phyloP scores from a whole-genome alignment of 306 rosid species.

The Casuarina equisetifolia region DNA sequence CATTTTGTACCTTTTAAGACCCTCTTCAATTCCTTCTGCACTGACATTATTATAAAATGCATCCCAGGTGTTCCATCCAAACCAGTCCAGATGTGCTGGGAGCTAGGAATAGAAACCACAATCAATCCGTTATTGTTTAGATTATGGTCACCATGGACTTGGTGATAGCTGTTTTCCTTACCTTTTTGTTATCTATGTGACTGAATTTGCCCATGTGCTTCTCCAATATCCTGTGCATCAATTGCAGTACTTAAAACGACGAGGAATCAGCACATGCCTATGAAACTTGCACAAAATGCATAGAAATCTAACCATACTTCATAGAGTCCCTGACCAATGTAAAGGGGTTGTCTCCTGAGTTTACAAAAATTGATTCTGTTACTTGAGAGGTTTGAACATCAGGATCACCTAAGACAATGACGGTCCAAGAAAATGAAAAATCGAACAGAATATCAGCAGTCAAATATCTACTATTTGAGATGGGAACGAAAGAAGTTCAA shows the following conservation, averaged over 20 bases:
- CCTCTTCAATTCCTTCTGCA: conserved; percentile 63
- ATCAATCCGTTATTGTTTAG: neutral
- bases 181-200: conserved; percentile 56
- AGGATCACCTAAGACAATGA: conserved; percentile 48
- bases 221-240: conserved; percentile 53
- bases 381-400: conserved; percentile 49
- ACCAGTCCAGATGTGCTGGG: conserved; percentile 63
- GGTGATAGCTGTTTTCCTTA: neutral
- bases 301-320: conserved; percentile 35
- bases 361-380: conserved; percentile 54
- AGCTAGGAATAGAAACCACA: neutral
- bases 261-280: neutral
- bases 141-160: neutral
- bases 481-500: neutral
- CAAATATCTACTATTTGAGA: neutral
- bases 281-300: neutral
- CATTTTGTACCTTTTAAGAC: conserved; percentile 46
- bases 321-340: conserved; percentile 56
- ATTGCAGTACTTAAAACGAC: neutral
- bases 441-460: neutral
- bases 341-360: conserved; percentile 69
- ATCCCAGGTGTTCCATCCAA: conserved; percentile 93
- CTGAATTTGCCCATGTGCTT: conserved; percentile 55
- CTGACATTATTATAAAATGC: conserved; percentile 57
- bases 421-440: conserved; percentile 8